Evolutionary conservation across 2,329 filamentous ascomycete genomes (phyloP), one percentile per base, ranked within the genome.

Genomic region (Cladosporium sp.): DNA sequence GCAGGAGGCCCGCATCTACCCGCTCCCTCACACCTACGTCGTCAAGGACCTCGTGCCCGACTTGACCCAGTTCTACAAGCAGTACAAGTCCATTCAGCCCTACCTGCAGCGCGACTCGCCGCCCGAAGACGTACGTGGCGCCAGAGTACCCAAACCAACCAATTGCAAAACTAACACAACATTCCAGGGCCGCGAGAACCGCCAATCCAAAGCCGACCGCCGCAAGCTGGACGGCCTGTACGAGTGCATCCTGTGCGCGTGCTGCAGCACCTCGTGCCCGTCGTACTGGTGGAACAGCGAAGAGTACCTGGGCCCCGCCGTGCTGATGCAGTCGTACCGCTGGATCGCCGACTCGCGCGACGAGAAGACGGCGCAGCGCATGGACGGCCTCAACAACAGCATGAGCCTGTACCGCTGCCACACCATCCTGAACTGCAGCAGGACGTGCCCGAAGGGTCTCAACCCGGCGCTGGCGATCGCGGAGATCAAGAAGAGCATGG

Each of bases 221-320:
- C 88, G 84, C 77, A 98, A 95, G 85, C 85, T 98, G 52, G 93
- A 97, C 70, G 93, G 93, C 60, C 84, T 97, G 31, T 97, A 98
- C 79, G 93, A 98, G 77, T 98, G 93, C 77, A 97, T 98, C 74
- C 86, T 98, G 54, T 98, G 93, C 80, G 92, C 92, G 64, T 98
- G 93, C 85, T 98, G 93, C 84, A 93, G 88, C 62, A 98, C 93
- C 18, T 95, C 92, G 43, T 98, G 93, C 81, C 93, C 93, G n/a
- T 96, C 90, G 14, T 98, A 98, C 81, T 98, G 93, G 93, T 98
- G 93, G 93, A 98, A 98, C 80, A 85, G 86, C 63, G 91, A 97
- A 76, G 91, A 97, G 74, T 98, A 98, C 78, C 88, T 98, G 46
- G 93, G 93, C 59, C 93, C 93, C 55, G 93, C 93, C 61, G 89